Percentiles rank a stretch among this genome's conserved stretches.
Conservation (phyloP, 805 yeast species). For the Pichia scutulata region DNA sequence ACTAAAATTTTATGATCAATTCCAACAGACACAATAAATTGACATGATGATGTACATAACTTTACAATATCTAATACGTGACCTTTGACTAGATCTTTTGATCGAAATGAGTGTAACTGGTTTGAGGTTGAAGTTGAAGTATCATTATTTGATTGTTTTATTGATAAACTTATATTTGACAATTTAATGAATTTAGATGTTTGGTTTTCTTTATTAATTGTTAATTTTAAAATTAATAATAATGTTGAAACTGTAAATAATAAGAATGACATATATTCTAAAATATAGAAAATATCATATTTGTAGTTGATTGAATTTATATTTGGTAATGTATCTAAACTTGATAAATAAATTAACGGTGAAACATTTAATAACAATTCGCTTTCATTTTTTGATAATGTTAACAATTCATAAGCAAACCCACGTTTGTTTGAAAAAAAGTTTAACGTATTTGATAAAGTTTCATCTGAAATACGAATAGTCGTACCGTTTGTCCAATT, state of each 20-base stretch:
- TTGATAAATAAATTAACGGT: neutral
- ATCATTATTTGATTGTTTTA: neutral
- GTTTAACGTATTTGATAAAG: slow-evolving; percentile 13
- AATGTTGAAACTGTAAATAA: slow-evolving; percentile 45
- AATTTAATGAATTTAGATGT: slow-evolving; percentile 10
- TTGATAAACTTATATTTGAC: neutral
- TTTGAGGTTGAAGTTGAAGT: neutral
- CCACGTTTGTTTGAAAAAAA: slow-evolving; percentile 25
- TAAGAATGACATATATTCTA: slow-evolving; percentile 49
- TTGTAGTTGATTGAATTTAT: slow-evolving; percentile 25
- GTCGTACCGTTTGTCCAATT: slow-evolving; percentile 3
- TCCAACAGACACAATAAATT: slow-evolving; percentile 64
- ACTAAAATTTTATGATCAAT: slow-evolving; percentile 63
- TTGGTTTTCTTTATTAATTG: slow-evolving; percentile 22
- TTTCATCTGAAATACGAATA: neutral
- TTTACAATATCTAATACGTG: slow-evolving; percentile 59
- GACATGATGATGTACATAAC: slow-evolving; percentile 51
- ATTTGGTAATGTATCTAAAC: slow-evolving; percentile 12
- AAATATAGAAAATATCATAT: slow-evolving; percentile 42
- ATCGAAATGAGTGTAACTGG: slow-evolving; percentile 15
- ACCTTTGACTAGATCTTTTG: slow-evolving; percentile 38
- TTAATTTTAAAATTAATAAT: slow-evolving; percentile 35
- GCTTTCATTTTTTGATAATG: neutral
- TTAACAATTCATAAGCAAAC: slow-evolving; percentile 23
- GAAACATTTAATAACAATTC: neutral